Conservation (phyloP, 1,139 yeast species). For the Pichia kudriavzevii region DNA sequence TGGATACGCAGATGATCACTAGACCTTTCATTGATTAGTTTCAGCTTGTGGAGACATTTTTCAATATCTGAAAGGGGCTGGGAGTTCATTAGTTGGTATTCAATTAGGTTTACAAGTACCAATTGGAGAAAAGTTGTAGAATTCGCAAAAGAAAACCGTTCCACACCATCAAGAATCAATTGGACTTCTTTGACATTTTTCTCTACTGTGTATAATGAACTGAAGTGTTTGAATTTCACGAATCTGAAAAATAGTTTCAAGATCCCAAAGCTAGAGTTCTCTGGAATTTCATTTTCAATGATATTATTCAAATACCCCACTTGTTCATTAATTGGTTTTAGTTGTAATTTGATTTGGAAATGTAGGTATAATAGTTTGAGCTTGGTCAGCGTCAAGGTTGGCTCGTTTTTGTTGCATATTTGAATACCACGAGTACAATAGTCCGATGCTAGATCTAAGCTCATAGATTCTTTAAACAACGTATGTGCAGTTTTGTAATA, state of each 20-base stretch:
- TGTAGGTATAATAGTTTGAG: conserved; percentile 32
- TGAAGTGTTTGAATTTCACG: conserved; percentile 28
- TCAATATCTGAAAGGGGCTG: too few species aligned
- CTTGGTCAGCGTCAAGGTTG: conserved; percentile 13
- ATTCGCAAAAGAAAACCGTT: conserved; percentile 18
- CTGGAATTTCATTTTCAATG: conserved; percentile 21
- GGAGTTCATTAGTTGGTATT: conserved; percentile 9
- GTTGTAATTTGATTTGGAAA: conserved; percentile 29
- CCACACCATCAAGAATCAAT: conserved; percentile 27
- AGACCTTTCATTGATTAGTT: too few species aligned
- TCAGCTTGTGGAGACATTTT: too few species aligned
- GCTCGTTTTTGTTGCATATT: conserved; percentile 29
- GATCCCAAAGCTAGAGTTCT: conserved; percentile 5
- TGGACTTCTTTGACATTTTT: too few species aligned
- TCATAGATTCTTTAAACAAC: conserved; percentile 36
- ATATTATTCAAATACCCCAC: conserved; percentile 29
- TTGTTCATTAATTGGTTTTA: conserved; percentile 23
- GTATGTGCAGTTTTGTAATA: conserved; percentile 33
- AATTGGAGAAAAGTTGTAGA: conserved; percentile 23
- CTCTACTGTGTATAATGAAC: conserved; percentile 24
- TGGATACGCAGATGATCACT: too few species aligned
- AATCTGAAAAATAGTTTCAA: conserved; percentile 28
- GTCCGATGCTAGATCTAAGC: conserved; percentile 34
- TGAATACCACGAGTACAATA: conserved; percentile 34
- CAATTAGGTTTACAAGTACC: conserved; percentile 13